phyloP scores from a whole-genome alignment of 108 stramenopile species.

The Pseudonitzschia delicatissima region DNA sequence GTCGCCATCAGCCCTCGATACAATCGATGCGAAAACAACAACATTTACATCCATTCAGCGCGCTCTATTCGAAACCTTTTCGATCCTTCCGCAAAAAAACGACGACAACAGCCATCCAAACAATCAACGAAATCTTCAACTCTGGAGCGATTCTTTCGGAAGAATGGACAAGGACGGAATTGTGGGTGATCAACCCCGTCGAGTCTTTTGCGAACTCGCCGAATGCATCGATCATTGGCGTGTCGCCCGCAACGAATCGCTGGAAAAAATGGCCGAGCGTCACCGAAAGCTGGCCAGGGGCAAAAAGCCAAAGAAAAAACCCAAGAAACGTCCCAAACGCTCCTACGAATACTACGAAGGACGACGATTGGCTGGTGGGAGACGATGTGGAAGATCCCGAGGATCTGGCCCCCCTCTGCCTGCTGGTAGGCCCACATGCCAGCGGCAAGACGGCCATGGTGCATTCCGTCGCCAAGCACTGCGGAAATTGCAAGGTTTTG shows the following conservation, averaged over 20 bases:
- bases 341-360: slow-evolving; percentile 32
- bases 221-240: slow-evolving; percentile 68
- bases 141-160: background rate
- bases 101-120: background rate
- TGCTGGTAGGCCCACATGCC: slow-evolving; percentile 63
- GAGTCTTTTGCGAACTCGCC: slow-evolving; percentile 28
- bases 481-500: slow-evolving; percentile 50
- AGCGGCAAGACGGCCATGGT: slow-evolving; percentile 71
- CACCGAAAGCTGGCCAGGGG: slow-evolving; percentile 23
- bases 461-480: slow-evolving; percentile 60
- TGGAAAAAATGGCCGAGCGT: slow-evolving; percentile 40
- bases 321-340: slow-evolving; percentile 19
- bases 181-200: slow-evolving; percentile 23
- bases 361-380: slow-evolving; percentile 35
- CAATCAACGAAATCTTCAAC: background rate
- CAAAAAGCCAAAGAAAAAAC: background rate
- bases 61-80: background rate
- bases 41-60: background rate
- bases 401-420: slow-evolving; percentile 41
- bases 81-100: background rate
- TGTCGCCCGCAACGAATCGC: slow-evolving; percentile 43
- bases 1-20: slow-evolving; percentile 17
- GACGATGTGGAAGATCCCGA: slow-evolving; percentile 21
- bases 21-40: background rate
- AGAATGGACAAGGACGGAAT: slow-evolving; percentile 31